A percentile compares a stretch with the other conserved stretches of the same genome.
Conservation (phyloP, 768 basidiomycete genomes). For the Cystobasidium tubakii region DNA sequence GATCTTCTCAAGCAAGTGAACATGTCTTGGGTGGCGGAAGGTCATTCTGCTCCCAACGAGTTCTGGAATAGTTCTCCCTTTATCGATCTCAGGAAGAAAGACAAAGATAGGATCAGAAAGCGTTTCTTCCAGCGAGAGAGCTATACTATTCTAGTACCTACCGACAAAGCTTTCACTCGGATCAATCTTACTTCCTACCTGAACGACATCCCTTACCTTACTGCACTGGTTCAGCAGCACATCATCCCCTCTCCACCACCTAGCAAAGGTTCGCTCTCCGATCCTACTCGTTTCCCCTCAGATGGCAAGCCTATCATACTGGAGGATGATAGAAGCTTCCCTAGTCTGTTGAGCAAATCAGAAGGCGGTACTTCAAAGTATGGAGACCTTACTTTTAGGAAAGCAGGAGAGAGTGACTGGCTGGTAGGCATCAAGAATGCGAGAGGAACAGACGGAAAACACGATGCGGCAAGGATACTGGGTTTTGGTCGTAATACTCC, state of each 20-base stretch:
- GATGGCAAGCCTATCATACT: conserved; percentile 32
- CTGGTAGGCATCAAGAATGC: conserved; percentile 53
- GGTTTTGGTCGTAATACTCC: conserved; percentile 54
- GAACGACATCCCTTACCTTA: conserved; percentile 46
- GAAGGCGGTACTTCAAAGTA: conserved; percentile 59
- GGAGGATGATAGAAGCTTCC: conserved; percentile 52
- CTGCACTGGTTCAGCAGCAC: conserved; percentile 50
- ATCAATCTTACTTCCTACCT: conserved; percentile 65
- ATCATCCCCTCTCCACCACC: conserved; percentile 45
- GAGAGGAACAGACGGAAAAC: conserved; percentile 50
- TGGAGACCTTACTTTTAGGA: conserved; percentile 76
- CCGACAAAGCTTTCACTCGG: conserved; percentile 82
- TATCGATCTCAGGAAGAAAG: conserved; percentile 37
- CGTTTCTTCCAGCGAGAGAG: conserved; percentile 48
- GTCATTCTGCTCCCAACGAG: conserved; percentile 53
- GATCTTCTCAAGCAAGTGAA: conserved; percentile 76
- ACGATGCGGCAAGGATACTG: conserved; percentile 52
- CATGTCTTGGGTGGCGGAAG: conserved; percentile 84
- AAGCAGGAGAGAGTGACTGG: conserved; percentile 49
- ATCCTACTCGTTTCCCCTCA: conserved; percentile 12
- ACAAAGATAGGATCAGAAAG: conserved; percentile 14
- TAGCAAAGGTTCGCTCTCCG: not conserved
- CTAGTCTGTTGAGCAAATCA: conserved; percentile 58
- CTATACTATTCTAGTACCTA: conserved; percentile 87
- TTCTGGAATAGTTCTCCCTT: conserved; percentile 38